Conservation (phyloP, 2,329 filamentous ascomycete genomes). For the Sclerotinia borealis region DNA sequence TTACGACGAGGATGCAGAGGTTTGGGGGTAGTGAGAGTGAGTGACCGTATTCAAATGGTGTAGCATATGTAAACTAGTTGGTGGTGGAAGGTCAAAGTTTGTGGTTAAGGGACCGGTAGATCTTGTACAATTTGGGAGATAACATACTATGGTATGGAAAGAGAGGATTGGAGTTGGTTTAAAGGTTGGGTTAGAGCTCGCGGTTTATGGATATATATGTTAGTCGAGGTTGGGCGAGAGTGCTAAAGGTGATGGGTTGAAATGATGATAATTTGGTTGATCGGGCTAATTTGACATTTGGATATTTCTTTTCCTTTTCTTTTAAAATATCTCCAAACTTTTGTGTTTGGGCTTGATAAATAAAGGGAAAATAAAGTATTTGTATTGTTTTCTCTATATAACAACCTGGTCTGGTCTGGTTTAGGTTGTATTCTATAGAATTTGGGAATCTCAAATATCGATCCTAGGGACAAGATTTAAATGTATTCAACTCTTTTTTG, state of each 20-base stretch:
- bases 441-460: neutral
- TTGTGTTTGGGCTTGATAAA: neutral
- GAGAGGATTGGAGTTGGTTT: neutral
- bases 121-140: neutral
- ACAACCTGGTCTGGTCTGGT: neutral
- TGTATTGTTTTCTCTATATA: neutral
- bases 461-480: neutral
- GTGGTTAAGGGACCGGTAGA: neutral
- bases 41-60: neutral
- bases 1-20: neutral
- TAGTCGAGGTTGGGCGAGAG: slow-evolving; percentile 39
- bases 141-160: too few species aligned
- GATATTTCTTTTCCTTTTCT: neutral
- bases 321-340: neutral
- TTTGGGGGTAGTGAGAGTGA: neutral
- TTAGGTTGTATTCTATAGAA: neutral
- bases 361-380: neutral
- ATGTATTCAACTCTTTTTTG: neutral
- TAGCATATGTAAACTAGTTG: neutral
- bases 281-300: neutral
- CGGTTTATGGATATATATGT: too few species aligned
- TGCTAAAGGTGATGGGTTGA: slow-evolving; percentile 42
- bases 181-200: neutral
- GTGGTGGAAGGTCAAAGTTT: neutral
- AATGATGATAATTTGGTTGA: slow-evolving; percentile 4